Evolutionary conservation across 2,329 filamentous ascomycete genomes (phyloP), one percentile per base, ranked within the genome.

Genomic region (Drechslera avenae): DNA sequence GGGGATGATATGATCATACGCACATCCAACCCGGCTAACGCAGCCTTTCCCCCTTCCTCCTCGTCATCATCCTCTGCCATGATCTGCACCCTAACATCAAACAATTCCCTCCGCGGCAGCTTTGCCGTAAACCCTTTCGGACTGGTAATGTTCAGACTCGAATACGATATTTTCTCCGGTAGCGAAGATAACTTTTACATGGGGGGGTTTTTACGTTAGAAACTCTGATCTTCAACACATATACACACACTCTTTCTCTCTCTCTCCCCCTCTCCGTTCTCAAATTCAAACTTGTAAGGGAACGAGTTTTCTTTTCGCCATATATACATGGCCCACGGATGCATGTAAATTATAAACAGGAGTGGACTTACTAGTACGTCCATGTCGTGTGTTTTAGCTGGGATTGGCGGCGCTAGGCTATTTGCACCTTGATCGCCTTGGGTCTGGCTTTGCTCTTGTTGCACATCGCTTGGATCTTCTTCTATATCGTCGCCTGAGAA

Each of bases 1-100:
- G 21, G 9, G 3, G 21, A 4, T 5, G 3, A 8, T 23, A 23
- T 23, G 9, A 2, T 7, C 9, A 23, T 7, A 26, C 31, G 4
- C 19, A 44, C 53, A 30, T 66, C 26, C 9, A 28, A 28, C 5
- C 26, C 26, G 1, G 26, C 26, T 10, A 28, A 28, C 9, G 26
- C 26, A 8, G 10, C 26, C 26, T 28, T 28, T 12, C 26, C 26
- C 5, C 7, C 26, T 8, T 28, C 23, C 26, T 28, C 26, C 7
- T 23, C 66, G 31, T 69, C 68, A 39, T 75, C 83, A 45, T 80
- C 78, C 66, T 87, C 84, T 31, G 88, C 88, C 86, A 93, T 91
- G 51, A 94, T 78, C 76, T 94, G 90, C 31, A 91, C 81, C 28
- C 88, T 82, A 32, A 93, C 86, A 68, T 94, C 90, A 84, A 89